phyloP scores from a whole-genome alignment of 2,329 filamentous ascomycete species.

The Sordariomycetes sp. region DNA sequence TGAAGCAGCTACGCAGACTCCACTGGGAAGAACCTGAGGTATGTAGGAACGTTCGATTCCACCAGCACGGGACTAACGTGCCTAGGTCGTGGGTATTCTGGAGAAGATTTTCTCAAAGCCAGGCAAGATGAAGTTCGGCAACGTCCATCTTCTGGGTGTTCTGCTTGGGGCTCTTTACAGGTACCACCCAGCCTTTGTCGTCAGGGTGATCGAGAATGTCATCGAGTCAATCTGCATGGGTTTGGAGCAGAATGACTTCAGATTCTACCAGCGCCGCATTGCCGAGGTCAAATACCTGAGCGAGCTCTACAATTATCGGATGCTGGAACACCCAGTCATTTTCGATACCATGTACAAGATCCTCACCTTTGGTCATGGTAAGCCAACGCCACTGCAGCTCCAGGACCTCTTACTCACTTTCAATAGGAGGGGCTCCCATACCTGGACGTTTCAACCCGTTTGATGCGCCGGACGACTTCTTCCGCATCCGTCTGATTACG shows the following conservation, averaged over 20 bases:
- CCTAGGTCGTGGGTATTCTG: slow-evolving; percentile 60
- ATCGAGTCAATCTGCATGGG: slow-evolving; percentile 83
- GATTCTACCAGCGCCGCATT: slow-evolving; percentile 89
- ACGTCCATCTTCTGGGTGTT: slow-evolving; percentile 87
- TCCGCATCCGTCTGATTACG: slow-evolving; percentile 83
- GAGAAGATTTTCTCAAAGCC: slow-evolving; percentile 94
- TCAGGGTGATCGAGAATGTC: slow-evolving; percentile 84
- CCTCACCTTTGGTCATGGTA: slow-evolving; percentile 80
- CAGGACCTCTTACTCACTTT: slow-evolving; percentile 7
- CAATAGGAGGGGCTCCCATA: slow-evolving; percentile 63
- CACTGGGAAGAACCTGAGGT: slow-evolving; percentile 95
- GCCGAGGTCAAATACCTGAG: slow-evolving; percentile 94
- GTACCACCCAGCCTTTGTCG: slow-evolving; percentile 85
- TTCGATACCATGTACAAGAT: slow-evolving; percentile 95
- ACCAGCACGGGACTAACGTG: no score
- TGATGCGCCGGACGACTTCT: slow-evolving; percentile 89
- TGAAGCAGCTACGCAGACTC: slow-evolving; percentile 89
- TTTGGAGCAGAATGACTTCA: slow-evolving; percentile 93
- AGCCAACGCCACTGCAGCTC: no score
- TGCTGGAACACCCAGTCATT: slow-evolving; percentile 90
- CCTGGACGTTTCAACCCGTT: slow-evolving; percentile 69
- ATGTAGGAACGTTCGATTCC: no score
- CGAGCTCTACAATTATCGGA: slow-evolving; percentile 94
- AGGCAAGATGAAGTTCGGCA: slow-evolving; percentile 94
- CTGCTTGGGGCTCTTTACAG: slow-evolving; percentile 81